These are phyloP conservation scores for Mucor plumbeus DNA, from an alignment of 371 early-diverging fungal genomes.

Conservation along the genomic window DNA sequence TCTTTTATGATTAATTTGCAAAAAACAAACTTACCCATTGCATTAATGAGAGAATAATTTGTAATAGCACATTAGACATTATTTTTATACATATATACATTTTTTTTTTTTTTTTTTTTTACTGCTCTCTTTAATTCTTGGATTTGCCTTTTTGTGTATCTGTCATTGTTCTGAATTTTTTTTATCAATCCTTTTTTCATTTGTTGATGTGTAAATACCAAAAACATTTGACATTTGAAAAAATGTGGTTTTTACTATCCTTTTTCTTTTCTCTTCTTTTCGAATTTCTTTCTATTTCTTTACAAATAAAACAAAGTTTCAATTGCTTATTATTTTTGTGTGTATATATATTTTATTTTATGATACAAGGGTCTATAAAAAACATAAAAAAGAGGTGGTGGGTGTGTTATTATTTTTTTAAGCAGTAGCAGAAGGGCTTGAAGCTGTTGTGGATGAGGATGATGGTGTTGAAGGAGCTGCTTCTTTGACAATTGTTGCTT, in stretches of 20 bases:
- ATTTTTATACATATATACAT: background rate
- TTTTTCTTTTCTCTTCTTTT: background rate
- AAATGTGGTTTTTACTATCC: background rate
- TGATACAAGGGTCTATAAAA: conserved; percentile 2
- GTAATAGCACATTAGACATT: conserved; percentile 1
- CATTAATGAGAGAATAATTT: conserved; percentile 1
- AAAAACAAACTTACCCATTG: background rate
- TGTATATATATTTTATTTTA: background rate
- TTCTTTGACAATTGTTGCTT: background rate
- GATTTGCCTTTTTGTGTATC: background rate
- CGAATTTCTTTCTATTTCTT: background rate
- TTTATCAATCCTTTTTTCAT: background rate
- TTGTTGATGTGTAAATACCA: background rate
- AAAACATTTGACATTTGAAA: background rate
- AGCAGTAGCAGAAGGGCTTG: conserved; percentile 10
- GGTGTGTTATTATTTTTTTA: background rate
- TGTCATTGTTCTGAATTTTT: too few relatives aligned
- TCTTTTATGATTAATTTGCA: background rate
- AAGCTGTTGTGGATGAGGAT: background rate
- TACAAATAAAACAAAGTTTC: background rate
- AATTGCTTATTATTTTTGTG: background rate
- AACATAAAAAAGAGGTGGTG: background rate
- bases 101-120: too few relatives aligned
- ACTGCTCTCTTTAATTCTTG: background rate
- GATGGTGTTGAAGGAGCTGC: background rate